phyloP scores from a whole-genome alignment of 2,329 filamentous ascomycete genomes.

The Aspergillus sp. region DNA sequence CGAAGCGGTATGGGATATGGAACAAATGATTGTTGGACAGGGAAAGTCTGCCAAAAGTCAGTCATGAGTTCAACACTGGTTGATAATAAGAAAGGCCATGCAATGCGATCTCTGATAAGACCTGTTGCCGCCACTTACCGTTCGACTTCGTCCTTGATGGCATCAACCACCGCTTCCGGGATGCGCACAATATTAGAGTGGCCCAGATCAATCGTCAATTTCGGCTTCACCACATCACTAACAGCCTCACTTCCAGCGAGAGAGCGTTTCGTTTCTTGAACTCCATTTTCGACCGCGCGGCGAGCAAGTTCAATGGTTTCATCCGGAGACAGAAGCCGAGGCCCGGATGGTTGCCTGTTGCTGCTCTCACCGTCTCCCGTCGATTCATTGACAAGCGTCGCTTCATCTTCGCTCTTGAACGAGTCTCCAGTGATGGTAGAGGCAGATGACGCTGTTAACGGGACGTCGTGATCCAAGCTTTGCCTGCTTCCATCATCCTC shows the following conservation, averaged over 20 bases:
- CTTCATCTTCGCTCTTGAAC: constrained; percentile 29
- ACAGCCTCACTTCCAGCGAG: constrained; percentile 46
- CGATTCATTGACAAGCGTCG: constrained; percentile 23
- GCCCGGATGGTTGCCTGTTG: constrained; percentile 21
- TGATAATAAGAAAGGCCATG: not conserved
- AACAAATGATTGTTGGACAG: constrained; percentile 53
- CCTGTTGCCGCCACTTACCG: constrained; percentile 34
- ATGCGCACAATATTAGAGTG: constrained; percentile 49
- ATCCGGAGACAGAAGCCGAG: constrained; percentile 39
- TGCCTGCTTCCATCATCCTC: constrained; percentile 31
- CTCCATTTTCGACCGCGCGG: constrained; percentile 46
- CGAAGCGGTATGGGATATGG: constrained; percentile 48
- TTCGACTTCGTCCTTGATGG: constrained; percentile 54
- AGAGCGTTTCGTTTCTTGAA: constrained; percentile 48
- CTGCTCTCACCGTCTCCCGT: constrained; percentile 21
- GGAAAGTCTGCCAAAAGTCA: constrained; percentile 41
- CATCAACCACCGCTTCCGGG: constrained; percentile 50
- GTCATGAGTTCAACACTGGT: constrained; percentile 1
- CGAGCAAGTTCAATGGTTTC: constrained; percentile 47
- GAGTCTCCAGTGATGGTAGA: constrained; percentile 26
- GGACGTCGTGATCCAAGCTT: constrained; percentile 27
- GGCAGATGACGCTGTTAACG: constrained; percentile 19
- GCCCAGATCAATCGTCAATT: constrained; percentile 52
- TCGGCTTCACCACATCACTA: constrained; percentile 47
- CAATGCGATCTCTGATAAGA: not conserved